Conservation (phyloP, 2,329 filamentous ascomycete genomes). For the Aureobasidium pullulans region DNA sequence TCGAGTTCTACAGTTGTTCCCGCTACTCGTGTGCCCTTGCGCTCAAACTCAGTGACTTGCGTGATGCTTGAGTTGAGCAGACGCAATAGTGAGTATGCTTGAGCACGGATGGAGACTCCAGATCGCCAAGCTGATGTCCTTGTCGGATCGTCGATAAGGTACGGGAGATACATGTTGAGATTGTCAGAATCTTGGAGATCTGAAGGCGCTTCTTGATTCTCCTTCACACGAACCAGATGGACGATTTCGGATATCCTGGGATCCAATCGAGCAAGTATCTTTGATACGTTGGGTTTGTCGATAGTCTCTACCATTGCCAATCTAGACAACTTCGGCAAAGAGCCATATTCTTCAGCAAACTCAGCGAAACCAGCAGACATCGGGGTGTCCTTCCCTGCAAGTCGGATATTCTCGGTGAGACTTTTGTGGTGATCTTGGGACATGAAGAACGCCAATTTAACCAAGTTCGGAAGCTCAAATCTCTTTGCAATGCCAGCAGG, state of each 20-base stretch:
- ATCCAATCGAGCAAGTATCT: constrained; percentile 31
- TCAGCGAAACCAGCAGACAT: constrained; percentile 21
- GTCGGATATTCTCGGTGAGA: constrained; percentile 23
- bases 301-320: background rate
- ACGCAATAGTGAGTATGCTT: constrained; percentile 33
- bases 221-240: constrained; percentile 34
- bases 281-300: background rate
- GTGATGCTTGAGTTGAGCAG: constrained; percentile 11
- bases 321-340: constrained; percentile 11
- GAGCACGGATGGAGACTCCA: constrained; percentile 28
- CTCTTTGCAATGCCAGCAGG: constrained; percentile 38
- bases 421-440: constrained; percentile 25
- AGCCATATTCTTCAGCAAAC: constrained; percentile 27
- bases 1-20: constrained; percentile 10
- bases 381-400: constrained; percentile 21
- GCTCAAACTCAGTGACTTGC: constrained; percentile 31
- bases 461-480: constrained; percentile 36
- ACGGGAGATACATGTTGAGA: constrained; percentile 55
- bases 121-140: constrained; percentile 37
- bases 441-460: constrained; percentile 36
- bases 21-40: constrained; percentile 27
- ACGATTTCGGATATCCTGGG: constrained; percentile 46
- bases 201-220: constrained; percentile 12
- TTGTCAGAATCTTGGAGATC: constrained; percentile 16
- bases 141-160: constrained; percentile 46